Percentiles rank a stretch among this genome's conserved stretches.
Conservation (phyloP, 345 rosid genomes). For the Populus tremula region DNA sequence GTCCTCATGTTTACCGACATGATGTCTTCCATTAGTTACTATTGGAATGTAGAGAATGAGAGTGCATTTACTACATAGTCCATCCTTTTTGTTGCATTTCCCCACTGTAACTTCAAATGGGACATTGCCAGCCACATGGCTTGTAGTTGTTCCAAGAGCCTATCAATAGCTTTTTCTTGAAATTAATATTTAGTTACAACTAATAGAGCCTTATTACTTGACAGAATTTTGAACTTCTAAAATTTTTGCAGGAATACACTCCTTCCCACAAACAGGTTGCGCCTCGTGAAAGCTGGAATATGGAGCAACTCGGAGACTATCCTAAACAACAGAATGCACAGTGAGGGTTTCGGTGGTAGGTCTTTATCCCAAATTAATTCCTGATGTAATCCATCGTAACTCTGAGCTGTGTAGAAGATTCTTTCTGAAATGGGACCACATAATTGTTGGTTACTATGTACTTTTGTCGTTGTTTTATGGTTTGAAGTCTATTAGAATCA, state of each 20-base stretch:
- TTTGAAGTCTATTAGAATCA: constrained; percentile 17
- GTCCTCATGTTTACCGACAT: background rate
- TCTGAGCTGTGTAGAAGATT: constrained; percentile 22
- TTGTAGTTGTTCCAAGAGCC: background rate
- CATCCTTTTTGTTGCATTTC: background rate
- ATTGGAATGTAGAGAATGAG: background rate
- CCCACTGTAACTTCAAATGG: background rate
- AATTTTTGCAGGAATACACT: constrained; percentile 54
- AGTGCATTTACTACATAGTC: background rate
- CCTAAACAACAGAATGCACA: constrained; percentile 38
- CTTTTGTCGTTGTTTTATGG: constrained; percentile 14
- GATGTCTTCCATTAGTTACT: background rate
- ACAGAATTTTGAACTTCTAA: background rate
- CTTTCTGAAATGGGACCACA: constrained; percentile 29
- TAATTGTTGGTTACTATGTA: constrained; percentile 18
- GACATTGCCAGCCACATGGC: background rate
- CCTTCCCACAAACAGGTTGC: constrained; percentile 77
- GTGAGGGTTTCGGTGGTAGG: constrained; percentile 31
- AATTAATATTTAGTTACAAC: background rate
- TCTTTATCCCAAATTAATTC: constrained; percentile 22
- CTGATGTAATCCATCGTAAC: constrained; percentile 31
- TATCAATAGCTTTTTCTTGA: background rate
- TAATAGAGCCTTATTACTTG: background rate
- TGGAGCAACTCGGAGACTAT: constrained; percentile 63
- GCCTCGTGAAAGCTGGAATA: constrained; percentile 88